Evolutionary conservation across 257 asterid genomes (phyloP), one percentile per base, ranked within the genome.

Genomic region (Salvia rosmarinus): DNA sequence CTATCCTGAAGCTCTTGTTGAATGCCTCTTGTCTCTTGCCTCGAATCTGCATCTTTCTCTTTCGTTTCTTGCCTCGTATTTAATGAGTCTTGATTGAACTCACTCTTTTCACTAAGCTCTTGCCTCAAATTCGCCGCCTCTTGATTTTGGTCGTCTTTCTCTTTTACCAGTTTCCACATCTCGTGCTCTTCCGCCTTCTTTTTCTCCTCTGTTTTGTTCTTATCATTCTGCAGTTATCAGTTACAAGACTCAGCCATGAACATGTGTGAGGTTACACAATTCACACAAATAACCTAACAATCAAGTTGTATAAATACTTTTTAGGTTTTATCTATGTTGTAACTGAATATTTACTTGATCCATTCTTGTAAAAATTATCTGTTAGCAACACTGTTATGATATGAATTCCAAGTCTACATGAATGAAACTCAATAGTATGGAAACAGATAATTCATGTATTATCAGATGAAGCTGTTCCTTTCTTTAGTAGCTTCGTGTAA

Each of bases 1-100:
- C 64, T 88, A 40, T 77, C 77, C 76, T 87, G 87, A 39, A 85
- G 82, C 78, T 80, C 85, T 63, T 82, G 86, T 70, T 87, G 85
- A 75, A 80, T n/a, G 52, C 9, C 42, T 43, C 14, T 13, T 20
- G n/a, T 5, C 37, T 67, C 50, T 20, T 67, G 34, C 39, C 63
- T 68, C 42, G 44, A 12, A 16, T 35, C 34, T 11, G 50, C 16
- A 2, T 67, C 72, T 12, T 32, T 25, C 56, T 44, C 70, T 25
- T 64, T 23, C 0, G 7, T 32, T 17, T 66, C 46, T 32, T 66
- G 28, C 34, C 61, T 67, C 39, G 20, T 11, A 23, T 39, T 54
- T 12, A 0, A 6, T 6, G 23, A 4, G 11, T 40, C 54, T 62
- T 63, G 8, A 39, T 62, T 37, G 17, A 62, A 12, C 34, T 13